A percentile compares a stretch with the other conserved stretches of the same genome.
These are phyloP conservation scores for Macrolepiota albuminosa DNA, from an alignment of 768 basidiomycete species.

Conservation along the genomic window DNA sequence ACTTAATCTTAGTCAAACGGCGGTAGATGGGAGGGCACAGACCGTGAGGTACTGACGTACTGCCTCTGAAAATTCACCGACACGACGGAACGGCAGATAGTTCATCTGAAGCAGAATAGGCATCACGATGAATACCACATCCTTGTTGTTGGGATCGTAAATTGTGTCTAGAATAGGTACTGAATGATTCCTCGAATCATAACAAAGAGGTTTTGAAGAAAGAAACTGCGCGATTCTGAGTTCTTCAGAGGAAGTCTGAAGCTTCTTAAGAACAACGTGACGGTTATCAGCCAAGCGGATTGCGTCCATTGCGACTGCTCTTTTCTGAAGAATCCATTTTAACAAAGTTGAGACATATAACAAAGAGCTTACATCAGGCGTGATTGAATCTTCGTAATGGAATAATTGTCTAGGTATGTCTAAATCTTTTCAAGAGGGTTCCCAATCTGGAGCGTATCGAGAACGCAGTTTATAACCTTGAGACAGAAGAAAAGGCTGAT, in stretches of 20 bases:
- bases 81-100: slow-evolving; percentile 4
- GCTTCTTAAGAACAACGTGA: too few relatives aligned
- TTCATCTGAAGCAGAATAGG: slow-evolving; percentile 2
- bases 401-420: background rate
- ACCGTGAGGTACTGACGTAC: slow-evolving; percentile 5
- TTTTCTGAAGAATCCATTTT: background rate
- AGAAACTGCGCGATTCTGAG: background rate
- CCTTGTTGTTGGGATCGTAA: too few relatives aligned
- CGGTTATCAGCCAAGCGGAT: background rate
- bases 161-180: too few relatives aligned
- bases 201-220: background rate
- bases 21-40: background rate
- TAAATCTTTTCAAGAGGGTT: background rate
- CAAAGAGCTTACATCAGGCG: background rate
- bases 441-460: background rate
- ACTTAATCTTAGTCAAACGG: too few relatives aligned
- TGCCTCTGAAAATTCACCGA: slow-evolving; percentile 9
- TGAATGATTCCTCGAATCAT: background rate
- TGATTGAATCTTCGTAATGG: background rate
- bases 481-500: background rate
- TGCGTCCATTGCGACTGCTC: background rate
- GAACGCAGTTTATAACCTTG: background rate
- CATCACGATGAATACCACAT: background rate
- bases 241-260: background rate
- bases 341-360: too few relatives aligned